Evolutionary conservation across 257 asterid species (phyloP).

Genomic region (Nicotiana tomentosiformis): DNA sequence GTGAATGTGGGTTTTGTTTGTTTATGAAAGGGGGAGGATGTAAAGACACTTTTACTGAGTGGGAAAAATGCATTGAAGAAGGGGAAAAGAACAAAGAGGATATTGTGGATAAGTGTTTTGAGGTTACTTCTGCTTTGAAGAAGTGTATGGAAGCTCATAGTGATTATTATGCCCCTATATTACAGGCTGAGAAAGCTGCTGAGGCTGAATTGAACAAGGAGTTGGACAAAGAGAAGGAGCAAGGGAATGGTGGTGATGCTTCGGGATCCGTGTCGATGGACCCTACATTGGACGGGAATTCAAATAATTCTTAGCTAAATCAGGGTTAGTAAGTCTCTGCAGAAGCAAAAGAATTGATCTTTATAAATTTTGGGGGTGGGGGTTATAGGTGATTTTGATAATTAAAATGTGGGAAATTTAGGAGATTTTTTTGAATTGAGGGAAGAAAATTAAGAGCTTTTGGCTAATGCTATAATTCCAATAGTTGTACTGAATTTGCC

Average conservation of each 20-base stretch:
- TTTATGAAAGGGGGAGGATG: slow-evolving; percentile 90
- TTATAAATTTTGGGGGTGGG: not conserved
- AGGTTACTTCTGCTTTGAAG: slow-evolving; percentile 44
- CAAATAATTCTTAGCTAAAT: slow-evolving; percentile 21
- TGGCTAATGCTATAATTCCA: slow-evolving; percentile 17
- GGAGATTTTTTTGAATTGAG: slow-evolving; percentile 18
- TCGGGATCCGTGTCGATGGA: not conserved
- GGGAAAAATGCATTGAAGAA: slow-evolving; percentile 76
- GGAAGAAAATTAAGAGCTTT: slow-evolving; percentile 20
- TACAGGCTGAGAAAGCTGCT: slow-evolving; percentile 62
- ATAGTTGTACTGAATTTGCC: slow-evolving; percentile 23
- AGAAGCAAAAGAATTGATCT: not conserved
- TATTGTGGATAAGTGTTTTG: slow-evolving; percentile 56
- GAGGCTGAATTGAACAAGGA: slow-evolving; percentile 48
- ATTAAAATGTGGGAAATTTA: slow-evolving; percentile 9
- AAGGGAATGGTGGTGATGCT: slow-evolving; percentile 7
- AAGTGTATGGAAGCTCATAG: slow-evolving; percentile 79
- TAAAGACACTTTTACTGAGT: slow-evolving; percentile 45
- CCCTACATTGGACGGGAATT: slow-evolving; percentile 10
- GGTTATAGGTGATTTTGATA: slow-evolving; percentile 8
- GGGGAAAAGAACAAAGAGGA: slow-evolving; percentile 59
- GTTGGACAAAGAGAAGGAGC: slow-evolving; percentile 32
- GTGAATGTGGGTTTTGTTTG: slow-evolving; percentile 79
- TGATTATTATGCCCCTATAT: slow-evolving; percentile 62
- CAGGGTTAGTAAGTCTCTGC: slow-evolving; percentile 13